A percentile compares a stretch with the other conserved stretches of the same genome.
phyloP scores from a whole-genome alignment of 169 alveolate species.

The Plasmodium gonderi region DNA sequence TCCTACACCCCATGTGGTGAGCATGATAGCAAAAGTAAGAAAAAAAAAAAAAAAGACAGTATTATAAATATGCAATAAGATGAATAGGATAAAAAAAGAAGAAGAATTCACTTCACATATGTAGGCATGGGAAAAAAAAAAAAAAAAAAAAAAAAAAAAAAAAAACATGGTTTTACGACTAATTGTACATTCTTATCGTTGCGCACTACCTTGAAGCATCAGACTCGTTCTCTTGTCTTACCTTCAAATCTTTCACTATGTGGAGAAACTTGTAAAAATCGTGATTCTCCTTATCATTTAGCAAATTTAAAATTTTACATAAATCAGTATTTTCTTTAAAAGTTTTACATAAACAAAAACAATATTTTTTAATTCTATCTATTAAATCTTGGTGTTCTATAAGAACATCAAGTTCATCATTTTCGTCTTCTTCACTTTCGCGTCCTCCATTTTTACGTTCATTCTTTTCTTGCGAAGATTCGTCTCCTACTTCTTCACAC shows the following conservation, averaged over 20 bases:
- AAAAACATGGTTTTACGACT: too few species aligned
- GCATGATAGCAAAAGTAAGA: background rate
- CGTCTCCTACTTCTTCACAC: background rate
- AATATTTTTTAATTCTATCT: conserved; percentile 60
- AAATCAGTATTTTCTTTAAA: conserved; percentile 29
- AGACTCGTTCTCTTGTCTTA: background rate
- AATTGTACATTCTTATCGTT: too few species aligned
- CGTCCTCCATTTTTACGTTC: background rate
- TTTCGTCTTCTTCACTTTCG: background rate
- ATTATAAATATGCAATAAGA: background rate
- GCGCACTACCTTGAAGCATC: too few species aligned
- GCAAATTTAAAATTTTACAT: background rate
- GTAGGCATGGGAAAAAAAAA: too few species aligned
- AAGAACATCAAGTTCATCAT: background rate
- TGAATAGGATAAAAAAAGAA: too few species aligned
- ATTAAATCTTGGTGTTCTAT: conserved; percentile 40
- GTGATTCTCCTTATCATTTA: conserved; percentile 43
- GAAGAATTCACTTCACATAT: too few species aligned
- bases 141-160: too few species aligned
- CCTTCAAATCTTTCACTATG: conserved; percentile 48
- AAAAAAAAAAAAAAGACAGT: background rate
- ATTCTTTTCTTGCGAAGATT: background rate
- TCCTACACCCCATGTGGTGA: too few species aligned
- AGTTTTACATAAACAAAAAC: conserved; percentile 14
- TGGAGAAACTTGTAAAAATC: conserved; percentile 43